Percentiles rank a stretch among this genome's conserved stretches.
Conservation (phyloP, 345 rosid genomes). For the Arabidopsis suecica region DNA sequence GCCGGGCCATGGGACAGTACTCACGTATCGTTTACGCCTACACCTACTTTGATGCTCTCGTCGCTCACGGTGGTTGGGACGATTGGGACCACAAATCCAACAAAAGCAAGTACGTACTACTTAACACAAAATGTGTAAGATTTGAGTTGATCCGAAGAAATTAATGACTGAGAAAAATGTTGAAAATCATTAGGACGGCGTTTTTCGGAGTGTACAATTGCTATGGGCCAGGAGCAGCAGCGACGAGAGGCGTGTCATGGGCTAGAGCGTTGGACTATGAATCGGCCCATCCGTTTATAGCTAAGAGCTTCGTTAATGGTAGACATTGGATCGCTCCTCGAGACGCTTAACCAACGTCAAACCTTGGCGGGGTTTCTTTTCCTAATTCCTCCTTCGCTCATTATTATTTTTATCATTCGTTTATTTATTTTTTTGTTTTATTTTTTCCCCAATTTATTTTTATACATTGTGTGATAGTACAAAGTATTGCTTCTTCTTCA, state of each 20-base stretch:
- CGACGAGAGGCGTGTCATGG: conserved; percentile 82
- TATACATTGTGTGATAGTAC: not conserved
- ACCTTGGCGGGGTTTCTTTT: not conserved
- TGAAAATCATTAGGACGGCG: conserved; percentile 61
- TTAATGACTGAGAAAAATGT: not conserved
- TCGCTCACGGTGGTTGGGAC: conserved; percentile 98
- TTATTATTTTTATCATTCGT: conserved; percentile 12
- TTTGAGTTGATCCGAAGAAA: not conserved
- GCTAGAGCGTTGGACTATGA: conserved; percentile 83
- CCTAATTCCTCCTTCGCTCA: too few species aligned
- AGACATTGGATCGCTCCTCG: conserved; percentile 86
- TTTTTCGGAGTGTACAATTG: conserved; percentile 93
- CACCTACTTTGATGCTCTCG: conserved; percentile 83
- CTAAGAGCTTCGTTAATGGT: conserved; percentile 92
- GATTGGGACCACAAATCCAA: conserved; percentile 93
- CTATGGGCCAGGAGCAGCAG: conserved; percentile 85
- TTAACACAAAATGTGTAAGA: not conserved
- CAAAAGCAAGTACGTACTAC: conserved; percentile 72
- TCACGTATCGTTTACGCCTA: conserved; percentile 87
- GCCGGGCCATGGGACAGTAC: conserved; percentile 98
- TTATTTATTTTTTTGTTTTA: conserved; percentile 1
- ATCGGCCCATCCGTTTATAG: conserved; percentile 79
- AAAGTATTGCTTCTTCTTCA: not conserved
- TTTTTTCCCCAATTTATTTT: not conserved
- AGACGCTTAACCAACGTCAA: conserved; percentile 57